Evolutionary conservation across 108 stramenopile species (phyloP), one percentile per base, ranked within the genome.

Genomic region (Bacterosira constricta): DNA sequence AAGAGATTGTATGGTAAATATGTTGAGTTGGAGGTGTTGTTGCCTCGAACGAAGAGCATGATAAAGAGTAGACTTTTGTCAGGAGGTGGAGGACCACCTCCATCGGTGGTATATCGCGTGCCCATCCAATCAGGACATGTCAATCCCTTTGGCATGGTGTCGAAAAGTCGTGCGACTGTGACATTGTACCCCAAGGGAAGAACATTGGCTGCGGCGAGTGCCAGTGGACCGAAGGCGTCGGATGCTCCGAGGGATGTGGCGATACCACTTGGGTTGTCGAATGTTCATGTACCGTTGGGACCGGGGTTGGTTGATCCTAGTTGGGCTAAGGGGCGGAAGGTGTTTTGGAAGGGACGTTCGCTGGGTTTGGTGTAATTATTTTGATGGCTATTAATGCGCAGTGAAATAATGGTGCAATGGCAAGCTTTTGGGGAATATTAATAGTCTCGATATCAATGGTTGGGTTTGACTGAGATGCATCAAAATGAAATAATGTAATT

Each of bases 251-350:
- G 26, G 13, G 71, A 59, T 61, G 56, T 74, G 72, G 64, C 77
- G 4, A 58, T 87, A 41, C 57, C 83, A 29, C 38, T 78, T 15
- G 88, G 88, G 27, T 67, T 74, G 50, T 75, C 85, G 11, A 80
- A 83, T 56, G 79, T 89, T 0, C 75, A 73, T 52, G 37, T 84
- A 21, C 84, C 87, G 15, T 78, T 87, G 83, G 83, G 70, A 51
- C 64, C 85, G 26, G 92, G 88, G 35, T 69, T 93, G 52, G 87
- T 93, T n/a, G 92, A 93, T 73, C 86, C 87, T 13, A 61, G 68
- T 17, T 93, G 88, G 90, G 87, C 85, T 12, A 77, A 71, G 69
- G 92, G 92, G 44, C 69, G 84, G 36, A 67, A 66, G 38, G 35
- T 83, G 32, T 93, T 93, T 63, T 85, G 92, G 53, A 83, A 71